Evolutionary conservation across 192 early-diverging fungal genomes (phyloP), one percentile per base, ranked within the genome.

Genomic region (Anaeromyces robustus): DNA sequence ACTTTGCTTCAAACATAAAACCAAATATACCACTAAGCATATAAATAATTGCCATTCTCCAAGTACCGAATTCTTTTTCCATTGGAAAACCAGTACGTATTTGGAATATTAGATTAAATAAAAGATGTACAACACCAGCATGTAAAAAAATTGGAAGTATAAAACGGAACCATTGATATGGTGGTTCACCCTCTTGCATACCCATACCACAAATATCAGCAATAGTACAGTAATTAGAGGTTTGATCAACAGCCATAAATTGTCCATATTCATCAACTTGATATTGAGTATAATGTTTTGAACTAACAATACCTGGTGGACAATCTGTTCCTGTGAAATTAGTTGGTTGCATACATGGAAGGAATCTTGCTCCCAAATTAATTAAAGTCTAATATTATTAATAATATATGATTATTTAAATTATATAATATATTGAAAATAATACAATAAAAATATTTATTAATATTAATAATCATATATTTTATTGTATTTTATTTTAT

Each of bases 121-220:
- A 17, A 30, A 94, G 84, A 85, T 96, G 95, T 0, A 95, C 37
- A 6, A 95, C 79, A 29, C 95, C 95, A 39, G 88, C 93, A 84
- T 96, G 95, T 68, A 96, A 84, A 52, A 94, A 94, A 28, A 96
- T 91, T 9, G 95, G 91, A 26, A 87, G 82, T 34, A 96, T 87
- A 82, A 96, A 95, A 13, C 95, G 88, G 83, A 87, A 95, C 87
- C 91, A 92, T 81, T 95, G 95, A 84, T 94, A 84, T 12, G 94
- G 92, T 0, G 81, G 80, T 14, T 84, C 87, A 2, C 37, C 29
- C 30, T 17, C 30, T 22, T 68, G 0, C 52, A 68, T 86, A 77
- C 86, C 86, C 80, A 95, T 84, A 31, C 91, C 88, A 86, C 94
- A 91, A 39, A 92, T 52, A 80, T 90, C 81, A 52, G 88, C 82